Evolutionary conservation across 768 basidiomycete species (phyloP).

Genomic region (Rhizopogon rudus): DNA sequence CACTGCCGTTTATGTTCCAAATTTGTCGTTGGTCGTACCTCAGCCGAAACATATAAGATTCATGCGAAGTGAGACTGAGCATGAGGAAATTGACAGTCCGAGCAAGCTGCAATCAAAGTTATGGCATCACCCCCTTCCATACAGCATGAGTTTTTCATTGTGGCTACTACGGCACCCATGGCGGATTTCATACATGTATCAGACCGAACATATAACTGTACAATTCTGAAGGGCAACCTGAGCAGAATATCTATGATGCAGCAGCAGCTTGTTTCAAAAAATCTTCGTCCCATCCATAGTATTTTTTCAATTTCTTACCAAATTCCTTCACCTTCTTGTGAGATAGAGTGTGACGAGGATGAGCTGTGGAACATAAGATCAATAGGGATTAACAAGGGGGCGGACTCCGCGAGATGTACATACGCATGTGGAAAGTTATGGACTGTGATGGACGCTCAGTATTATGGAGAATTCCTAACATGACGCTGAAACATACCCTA

Average conservation of each 20-base stretch:
- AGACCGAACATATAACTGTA: no score
- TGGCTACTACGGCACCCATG: no score
- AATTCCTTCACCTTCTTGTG: slow-evolving; percentile 45
- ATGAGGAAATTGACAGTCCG: no score
- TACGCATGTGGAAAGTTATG: slow-evolving; percentile 77
- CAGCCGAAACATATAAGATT: no score
- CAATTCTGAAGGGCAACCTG: no score
- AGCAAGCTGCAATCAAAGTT: no score
- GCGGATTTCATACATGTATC: background rate
- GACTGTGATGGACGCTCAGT: slow-evolving; percentile 33
- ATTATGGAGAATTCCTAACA: slow-evolving; percentile 2
- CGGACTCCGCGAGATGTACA: slow-evolving; percentile 8
- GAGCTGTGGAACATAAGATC: slow-evolving; percentile 39
- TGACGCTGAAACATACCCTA: slow-evolving; percentile 28
- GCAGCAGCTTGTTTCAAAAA: slow-evolving; percentile 23
- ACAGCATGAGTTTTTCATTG: no score
- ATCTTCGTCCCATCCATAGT: slow-evolving; percentile 63
- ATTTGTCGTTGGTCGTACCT: no score
- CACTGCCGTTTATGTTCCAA: no score
- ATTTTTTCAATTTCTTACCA: slow-evolving; percentile 51
- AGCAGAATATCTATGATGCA: background rate
- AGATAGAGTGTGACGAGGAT: slow-evolving; percentile 65
- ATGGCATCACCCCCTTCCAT: no score
- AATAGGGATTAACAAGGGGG: background rate
- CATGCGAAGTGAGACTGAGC: no score